Evolutionary conservation across 2,329 filamentous ascomycete genomes (phyloP).

Genomic region (Phyllosticta capitalensis): DNA sequence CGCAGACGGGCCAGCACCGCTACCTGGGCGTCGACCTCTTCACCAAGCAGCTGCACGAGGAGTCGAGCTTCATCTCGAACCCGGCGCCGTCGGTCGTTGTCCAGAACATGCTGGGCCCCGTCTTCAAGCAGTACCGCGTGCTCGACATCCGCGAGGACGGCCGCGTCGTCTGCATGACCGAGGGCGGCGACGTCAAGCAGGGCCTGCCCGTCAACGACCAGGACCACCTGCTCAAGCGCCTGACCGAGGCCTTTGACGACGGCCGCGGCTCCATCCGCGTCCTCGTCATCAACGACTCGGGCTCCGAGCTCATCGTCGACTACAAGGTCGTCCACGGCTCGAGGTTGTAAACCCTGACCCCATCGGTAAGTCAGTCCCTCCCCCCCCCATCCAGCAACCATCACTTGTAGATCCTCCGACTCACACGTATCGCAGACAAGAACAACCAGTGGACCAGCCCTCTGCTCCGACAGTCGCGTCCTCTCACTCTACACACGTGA

Average conservation of each 20-base stretch:
- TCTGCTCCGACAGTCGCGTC: too few species aligned
- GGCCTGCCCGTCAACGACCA: conserved; percentile 88
- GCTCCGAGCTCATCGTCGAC: conserved; percentile 92
- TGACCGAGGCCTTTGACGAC: conserved; percentile 75
- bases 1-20: conserved; percentile 97
- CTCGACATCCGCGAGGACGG: conserved; percentile 86
- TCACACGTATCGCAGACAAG: background rate
- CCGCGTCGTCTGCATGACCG: conserved; percentile 89
- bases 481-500: too few species aligned
- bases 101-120: conserved; percentile 97
- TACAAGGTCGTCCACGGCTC: conserved; percentile 93
- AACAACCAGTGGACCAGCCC: background rate
- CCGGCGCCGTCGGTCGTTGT: conserved; percentile 92
- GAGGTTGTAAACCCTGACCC: conserved; percentile 42
- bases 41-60: conserved; percentile 98
- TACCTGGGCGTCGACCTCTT: conserved; percentile 99
- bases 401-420: background rate
- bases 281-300: conserved; percentile 88
- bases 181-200: conserved; percentile 98
- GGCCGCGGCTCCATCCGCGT: conserved; percentile 91
- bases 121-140: conserved; percentile 99
- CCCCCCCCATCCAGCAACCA: background rate
- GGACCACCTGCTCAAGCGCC: conserved; percentile 74
- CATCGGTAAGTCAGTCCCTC: conserved; percentile 13
- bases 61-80: conserved; percentile 96